phyloP scores from a whole-genome alignment of 202 grass and related monocot genomes.

The Sporobolus alterniflorus region DNA sequence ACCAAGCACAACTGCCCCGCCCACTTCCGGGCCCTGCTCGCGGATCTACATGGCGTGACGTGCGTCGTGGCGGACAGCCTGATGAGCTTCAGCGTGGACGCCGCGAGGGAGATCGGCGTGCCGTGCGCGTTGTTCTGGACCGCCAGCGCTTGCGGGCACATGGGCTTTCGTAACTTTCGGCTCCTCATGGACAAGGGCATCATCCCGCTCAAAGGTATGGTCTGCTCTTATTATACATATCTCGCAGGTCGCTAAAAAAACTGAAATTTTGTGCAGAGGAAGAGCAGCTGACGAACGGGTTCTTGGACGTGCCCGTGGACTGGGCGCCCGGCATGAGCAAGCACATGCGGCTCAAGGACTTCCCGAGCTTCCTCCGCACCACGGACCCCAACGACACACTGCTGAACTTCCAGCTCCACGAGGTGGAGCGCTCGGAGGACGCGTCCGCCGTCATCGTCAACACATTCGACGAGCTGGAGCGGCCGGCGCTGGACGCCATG shows the following conservation, averaged over 20 bases:
- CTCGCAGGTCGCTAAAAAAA: not conserved
- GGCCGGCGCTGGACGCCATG: too few relatives aligned
- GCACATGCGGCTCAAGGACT: conserved; percentile 60
- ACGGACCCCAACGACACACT: conserved; percentile 42
- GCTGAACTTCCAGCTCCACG: conserved; percentile 27
- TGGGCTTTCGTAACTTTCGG: conserved; percentile 39
- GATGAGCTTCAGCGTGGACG: too few relatives aligned
- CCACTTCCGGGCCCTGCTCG: conserved; percentile 30
- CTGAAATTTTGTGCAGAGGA: conserved; percentile 37
- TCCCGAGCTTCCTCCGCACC: conserved; percentile 59
- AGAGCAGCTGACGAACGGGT: conserved; percentile 57
- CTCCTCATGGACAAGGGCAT: conserved; percentile 20
- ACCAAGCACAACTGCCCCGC: conserved; percentile 40
- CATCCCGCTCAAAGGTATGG: conserved; percentile 20
- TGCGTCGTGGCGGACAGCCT: conserved; percentile 47
- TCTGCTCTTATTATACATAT: not conserved
- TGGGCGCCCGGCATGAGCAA: conserved; percentile 48
- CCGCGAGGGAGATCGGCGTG: too few relatives aligned
- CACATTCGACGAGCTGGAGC: too few relatives aligned
- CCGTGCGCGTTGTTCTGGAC: too few relatives aligned
- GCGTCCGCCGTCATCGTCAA: too few relatives aligned
- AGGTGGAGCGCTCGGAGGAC: conserved; percentile 5
- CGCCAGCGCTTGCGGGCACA: conserved; percentile 35
- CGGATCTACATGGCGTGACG: conserved; percentile 30
- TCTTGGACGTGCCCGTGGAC: conserved; percentile 44